Base-by-base conservation (phyloP, 2,329 filamentous ascomycete species). In the Corinectria fuckeliana region DNA sequence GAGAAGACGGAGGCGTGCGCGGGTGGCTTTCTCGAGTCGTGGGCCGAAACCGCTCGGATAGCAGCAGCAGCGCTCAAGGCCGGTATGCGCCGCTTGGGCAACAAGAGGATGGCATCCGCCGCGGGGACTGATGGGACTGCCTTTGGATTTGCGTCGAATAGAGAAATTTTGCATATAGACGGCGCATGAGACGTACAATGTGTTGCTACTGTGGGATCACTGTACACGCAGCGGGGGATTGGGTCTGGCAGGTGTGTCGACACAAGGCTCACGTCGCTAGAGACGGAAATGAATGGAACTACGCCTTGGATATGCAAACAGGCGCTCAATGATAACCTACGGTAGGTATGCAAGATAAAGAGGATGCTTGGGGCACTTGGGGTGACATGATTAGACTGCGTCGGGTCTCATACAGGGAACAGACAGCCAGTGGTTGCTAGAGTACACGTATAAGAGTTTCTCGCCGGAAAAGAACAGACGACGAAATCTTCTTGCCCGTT, bases 11-110 rank as follows among this genome's bases (percentile, higher is more conserved):
- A 58, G 74, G 81, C 56, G 76, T 85, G 32, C 78, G 81, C 23
- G 82, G 82, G 8, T 87, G 84, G 83, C 62, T 81, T 6, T 78
- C 77, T 3, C 71, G 78, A 51, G 74, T 80, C 11, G 76, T 78
- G 6, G 71, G 75, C 16, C 73, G 77, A 28, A 77, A 76, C 54
- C 73, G 78, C 25, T 75, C 76, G 4, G 72, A 74, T 44, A 78
- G 76, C 63, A 62, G 69, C 16, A 72, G 73, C 52, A 79, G 77
- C 47, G 71, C 75, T 10, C 77, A 78, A 63, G 77, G 76, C n/a
- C 75, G 75, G 34, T 80, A 80, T 67, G 71, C 77, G 38, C 78
- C 78, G 4, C 63, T 81, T 41, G 77, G 76, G 18, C 78, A 80
- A 58, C 73, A 75, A 51, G 77, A 80, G 51, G 75, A 79, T n/a